Evolutionary conservation across 495 filamentous ascomycete genomes (phyloP).

Genomic region (Xylaria grammica): DNA sequence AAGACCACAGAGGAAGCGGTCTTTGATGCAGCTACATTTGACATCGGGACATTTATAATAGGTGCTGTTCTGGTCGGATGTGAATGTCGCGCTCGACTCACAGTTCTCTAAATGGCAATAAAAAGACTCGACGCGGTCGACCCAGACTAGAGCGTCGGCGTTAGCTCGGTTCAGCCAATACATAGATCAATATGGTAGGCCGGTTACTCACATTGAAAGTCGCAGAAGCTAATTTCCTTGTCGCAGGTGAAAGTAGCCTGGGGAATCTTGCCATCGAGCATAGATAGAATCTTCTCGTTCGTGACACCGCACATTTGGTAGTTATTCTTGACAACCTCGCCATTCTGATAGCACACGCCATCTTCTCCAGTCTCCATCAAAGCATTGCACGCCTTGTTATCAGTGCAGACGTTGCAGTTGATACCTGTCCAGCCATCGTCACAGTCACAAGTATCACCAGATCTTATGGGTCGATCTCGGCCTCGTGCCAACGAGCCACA

Average conservation of each 20-base stretch:
- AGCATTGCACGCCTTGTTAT: conserved; percentile 79
- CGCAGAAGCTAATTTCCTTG: conserved; percentile 72
- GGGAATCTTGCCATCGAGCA: conserved; percentile 80
- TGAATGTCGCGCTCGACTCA: conserved; percentile 68
- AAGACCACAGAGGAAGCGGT: conserved; percentile 91
- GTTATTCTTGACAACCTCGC: conserved; percentile 89
- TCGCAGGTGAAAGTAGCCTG: conserved; percentile 95
- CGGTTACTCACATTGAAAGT: conserved; percentile 80
- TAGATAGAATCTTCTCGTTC: conserved; percentile 85
- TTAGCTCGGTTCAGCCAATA: conserved; percentile 41
- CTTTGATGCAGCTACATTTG: conserved; percentile 84
- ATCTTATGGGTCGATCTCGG: conserved; percentile 70
- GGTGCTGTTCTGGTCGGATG: conserved; percentile 77
- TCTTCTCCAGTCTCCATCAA: conserved; percentile 79
- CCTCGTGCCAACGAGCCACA: conserved; percentile 89
- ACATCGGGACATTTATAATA: conserved; percentile 83
- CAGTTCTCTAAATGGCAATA: conserved; percentile 90
- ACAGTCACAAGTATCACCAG: conserved; percentile 76
- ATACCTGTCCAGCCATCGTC: conserved; percentile 96
- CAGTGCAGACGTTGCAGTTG: conserved; percentile 96
- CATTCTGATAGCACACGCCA: conserved; percentile 90
- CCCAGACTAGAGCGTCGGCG: conserved; percentile 72
- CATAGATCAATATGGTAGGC: background rate
- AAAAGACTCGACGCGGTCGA: conserved; percentile 91
- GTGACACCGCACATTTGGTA: conserved; percentile 98